These are phyloP conservation scores for Aspergillus ostianus DNA, from an alignment of 495 filamentous ascomycete species.

Conservation along the genomic window DNA sequence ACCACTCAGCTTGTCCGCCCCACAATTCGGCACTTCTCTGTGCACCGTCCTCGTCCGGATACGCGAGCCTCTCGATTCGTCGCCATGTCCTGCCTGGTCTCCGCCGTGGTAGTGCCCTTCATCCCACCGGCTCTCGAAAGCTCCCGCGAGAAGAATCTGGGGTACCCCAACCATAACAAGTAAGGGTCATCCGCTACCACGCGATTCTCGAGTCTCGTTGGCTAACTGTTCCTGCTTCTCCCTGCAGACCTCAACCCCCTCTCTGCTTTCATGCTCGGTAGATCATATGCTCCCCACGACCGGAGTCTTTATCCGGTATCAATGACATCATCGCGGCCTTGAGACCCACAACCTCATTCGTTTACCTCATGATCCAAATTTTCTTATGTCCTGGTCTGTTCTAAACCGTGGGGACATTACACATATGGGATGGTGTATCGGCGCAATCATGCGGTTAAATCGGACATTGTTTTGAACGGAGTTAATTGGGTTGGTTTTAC, in stretches of 20 bases:
- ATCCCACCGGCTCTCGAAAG: slow-evolving; percentile 47
- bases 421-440: not conserved
- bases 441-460: not conserved
- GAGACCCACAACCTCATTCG: not conserved
- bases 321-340: not conserved
- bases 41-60: slow-evolving; percentile 38
- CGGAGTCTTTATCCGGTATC: not conserved
- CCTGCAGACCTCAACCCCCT: slow-evolving; percentile 34
- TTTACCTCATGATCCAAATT: slow-evolving; percentile 9
- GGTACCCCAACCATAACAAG: slow-evolving; percentile 38
- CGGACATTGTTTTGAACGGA: not conserved
- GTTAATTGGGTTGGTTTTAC: not conserved
- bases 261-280: slow-evolving; percentile 50
- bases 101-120: slow-evolving; percentile 45
- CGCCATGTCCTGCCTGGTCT: slow-evolving; percentile 39
- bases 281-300: not conserved
- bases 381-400: slow-evolving; percentile 2
- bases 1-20: slow-evolving; percentile 35
- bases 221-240: slow-evolving; percentile 8
- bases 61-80: slow-evolving; percentile 40
- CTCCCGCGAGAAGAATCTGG: slow-evolving; percentile 37
- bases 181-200: slow-evolving; percentile 19
- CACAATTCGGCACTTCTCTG: slow-evolving; percentile 46
- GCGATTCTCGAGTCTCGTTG: not conserved
- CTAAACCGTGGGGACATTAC: not conserved